Base-by-base conservation (phyloP, 495 filamentous ascomycete genomes). In the Clavariopsis aquatica region DNA sequence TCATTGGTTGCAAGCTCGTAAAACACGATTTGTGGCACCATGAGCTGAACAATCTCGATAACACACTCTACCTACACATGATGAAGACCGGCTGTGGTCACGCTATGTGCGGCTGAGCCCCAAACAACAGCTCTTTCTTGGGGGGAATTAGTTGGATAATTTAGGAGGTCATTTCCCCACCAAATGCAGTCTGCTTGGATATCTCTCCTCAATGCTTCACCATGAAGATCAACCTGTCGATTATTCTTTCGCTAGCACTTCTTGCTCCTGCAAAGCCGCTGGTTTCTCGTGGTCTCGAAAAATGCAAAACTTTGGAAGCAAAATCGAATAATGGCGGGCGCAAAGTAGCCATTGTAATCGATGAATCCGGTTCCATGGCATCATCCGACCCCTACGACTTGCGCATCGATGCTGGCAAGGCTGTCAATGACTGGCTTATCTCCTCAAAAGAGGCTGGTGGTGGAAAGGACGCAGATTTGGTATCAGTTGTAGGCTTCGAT, bases 401-500 rank as follows among this genome's bases (percentile, higher is more conserved):
- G 20, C 51, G 68, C 2, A 63, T 66, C 12, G 31, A 43, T 23
- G 68, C 68, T 26, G 64, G 55, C 1, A 61, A 62, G 34, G 19
- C 45, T 10, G 27, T 70, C 15, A 65, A 65, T 29, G 68, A 56
- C 52, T 62, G 56, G 53, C 64, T 70, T 28, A 60, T 70, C 20
- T 57, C 63, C 7, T 59, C 54, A 7, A 49, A 46, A 2, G 62
- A 65, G 36, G 62, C 62, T 24, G 47, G 54, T 20, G 46, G 59
- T 20, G 41, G 59, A 22, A 53, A 61, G 43, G 34, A 56, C 23
- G 45, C 69, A 20, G 70, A 72, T 57, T 57, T 63, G 20, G 68
- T 72, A 28, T 65, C 70, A 2, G 68, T 72, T 28, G 51, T 72
- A 19, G 63, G 58, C 26, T 72, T 72, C 55, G 53, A 65, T 46